Base-by-base conservation (phyloP, 306 rosid genomes). In the Cucumis cinereus region DNA sequence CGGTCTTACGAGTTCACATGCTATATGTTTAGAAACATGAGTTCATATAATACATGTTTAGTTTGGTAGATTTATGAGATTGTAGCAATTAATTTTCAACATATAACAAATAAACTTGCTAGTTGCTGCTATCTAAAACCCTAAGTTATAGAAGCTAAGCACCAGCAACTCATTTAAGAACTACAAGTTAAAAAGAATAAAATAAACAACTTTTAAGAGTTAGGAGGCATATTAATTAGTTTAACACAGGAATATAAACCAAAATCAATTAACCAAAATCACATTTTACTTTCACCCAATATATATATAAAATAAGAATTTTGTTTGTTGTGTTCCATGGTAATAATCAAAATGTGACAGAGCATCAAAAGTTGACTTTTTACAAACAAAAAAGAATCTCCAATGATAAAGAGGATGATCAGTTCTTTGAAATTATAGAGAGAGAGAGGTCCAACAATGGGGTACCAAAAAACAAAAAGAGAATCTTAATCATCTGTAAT, bases 311-410 rank as follows among this genome's bases (percentile, higher is more conserved):
- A 0, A 30, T 3, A 30, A 30, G 35, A 30, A 30, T 45, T 45
- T 45, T 45, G 52, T 45, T 45, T 45, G 52, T 45, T 5, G 0
- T 45, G 5, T 45, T 45, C 17, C 5, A 63, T 63, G 10, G 50
- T 38, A 66, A 66, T 38, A 66, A 66, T 20, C 72, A 66, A 68
- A 13, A 41, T 43, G 36, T 68, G 35, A 68, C 55, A 68, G 20
- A 41, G 55, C 55, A 68, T 68, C 74, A 41, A 68, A 68, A 43
- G 55, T 68, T 68, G 53, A 45, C 74, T 45, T 67, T 67, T n/a
- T 63, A 17, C 35, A 10, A 15, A 41, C 30, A 41, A 40, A 40
- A 12, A 67, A 40, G 54, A 67, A 22, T 41, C 55, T 43, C 55
- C 74, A 66, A 66, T 41, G 55, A 40, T 66, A 20, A 23, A 66